phyloP scores from a whole-genome alignment of 2,329 filamentous ascomycete genomes.

The Fonsecaea monophora region DNA sequence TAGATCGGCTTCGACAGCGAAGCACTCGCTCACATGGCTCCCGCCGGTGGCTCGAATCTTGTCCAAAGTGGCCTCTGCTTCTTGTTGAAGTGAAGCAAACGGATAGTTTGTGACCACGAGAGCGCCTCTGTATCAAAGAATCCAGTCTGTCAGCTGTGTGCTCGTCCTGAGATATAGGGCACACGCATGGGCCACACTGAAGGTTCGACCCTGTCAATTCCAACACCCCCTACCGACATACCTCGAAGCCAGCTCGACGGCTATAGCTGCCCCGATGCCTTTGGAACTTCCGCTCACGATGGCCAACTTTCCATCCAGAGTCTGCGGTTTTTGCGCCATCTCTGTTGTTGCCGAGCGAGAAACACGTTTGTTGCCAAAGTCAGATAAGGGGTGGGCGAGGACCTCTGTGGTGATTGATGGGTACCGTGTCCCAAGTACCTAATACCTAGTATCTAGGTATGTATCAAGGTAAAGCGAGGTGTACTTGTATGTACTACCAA shows the following conservation, averaged over 20 bases:
- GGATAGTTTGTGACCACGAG: constrained; percentile 23
- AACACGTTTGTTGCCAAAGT: neutral
- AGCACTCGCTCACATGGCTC: constrained; percentile 14
- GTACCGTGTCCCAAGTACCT: too few relatives aligned
- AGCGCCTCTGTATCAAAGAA: constrained; percentile 4
- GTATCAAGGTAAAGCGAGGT: neutral
- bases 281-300: constrained; percentile 60
- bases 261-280: constrained; percentile 58
- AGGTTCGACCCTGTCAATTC: neutral
- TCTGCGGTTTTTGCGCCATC: constrained; percentile 24
- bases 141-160: neutral
- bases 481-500: neutral
- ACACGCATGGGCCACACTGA: neutral
- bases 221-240: neutral
- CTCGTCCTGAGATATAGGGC: neutral
- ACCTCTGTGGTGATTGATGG: neutral
- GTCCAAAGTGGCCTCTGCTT: constrained; percentile 13
- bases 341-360: neutral
- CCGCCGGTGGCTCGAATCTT: constrained; percentile 16
- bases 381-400: neutral
- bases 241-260: constrained; percentile 36
- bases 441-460: neutral
- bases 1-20: constrained; percentile 20
- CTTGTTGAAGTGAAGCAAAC: constrained; percentile 8
- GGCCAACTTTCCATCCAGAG: constrained; percentile 41